These are phyloP conservation scores for Paratinospora sagittata DNA, from an alignment of 164 flowering plant genomes.

Conservation along the genomic window DNA sequence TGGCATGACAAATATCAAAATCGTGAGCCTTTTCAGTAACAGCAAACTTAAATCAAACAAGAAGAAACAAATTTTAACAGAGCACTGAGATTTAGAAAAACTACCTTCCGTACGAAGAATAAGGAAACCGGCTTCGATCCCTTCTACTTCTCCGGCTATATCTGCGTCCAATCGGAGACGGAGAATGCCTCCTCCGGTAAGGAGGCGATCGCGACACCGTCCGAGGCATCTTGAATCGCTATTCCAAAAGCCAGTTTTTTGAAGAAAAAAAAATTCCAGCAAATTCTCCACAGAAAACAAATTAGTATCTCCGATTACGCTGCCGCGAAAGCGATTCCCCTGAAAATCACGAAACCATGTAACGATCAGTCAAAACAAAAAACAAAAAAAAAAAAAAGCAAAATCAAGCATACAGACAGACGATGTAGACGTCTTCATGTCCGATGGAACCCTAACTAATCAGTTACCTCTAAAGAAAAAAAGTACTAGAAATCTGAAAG, in stretches of 20 bases:
- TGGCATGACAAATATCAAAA: not conserved
- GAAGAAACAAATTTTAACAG: not conserved
- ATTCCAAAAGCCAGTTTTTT: no score
- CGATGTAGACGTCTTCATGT: not conserved
- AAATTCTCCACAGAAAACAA: not conserved
- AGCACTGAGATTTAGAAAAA: conserved; percentile 26
- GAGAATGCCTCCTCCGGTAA: conserved; percentile 52
- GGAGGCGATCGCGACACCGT: conserved; percentile 52
- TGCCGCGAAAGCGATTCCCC: not conserved
- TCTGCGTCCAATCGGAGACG: conserved; percentile 46
- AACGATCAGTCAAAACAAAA: no score
- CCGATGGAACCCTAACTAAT: not conserved
- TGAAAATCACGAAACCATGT: not conserved
- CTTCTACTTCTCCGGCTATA: conserved; percentile 60
- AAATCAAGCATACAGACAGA: not conserved
- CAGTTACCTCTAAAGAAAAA: not conserved
- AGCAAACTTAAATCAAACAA: not conserved
- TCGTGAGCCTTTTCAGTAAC: not conserved
- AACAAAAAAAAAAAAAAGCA: not conserved
- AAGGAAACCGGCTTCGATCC: conserved; percentile 62
- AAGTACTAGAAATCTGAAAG: no score
- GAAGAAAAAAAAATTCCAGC: not conserved
- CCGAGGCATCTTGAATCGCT: conserved; percentile 36
- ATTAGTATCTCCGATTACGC: not conserved
- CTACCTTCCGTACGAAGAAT: conserved; percentile 73